phyloP scores from a whole-genome alignment of 148 eudicot species.

The Chenopodium suecicum region DNA sequence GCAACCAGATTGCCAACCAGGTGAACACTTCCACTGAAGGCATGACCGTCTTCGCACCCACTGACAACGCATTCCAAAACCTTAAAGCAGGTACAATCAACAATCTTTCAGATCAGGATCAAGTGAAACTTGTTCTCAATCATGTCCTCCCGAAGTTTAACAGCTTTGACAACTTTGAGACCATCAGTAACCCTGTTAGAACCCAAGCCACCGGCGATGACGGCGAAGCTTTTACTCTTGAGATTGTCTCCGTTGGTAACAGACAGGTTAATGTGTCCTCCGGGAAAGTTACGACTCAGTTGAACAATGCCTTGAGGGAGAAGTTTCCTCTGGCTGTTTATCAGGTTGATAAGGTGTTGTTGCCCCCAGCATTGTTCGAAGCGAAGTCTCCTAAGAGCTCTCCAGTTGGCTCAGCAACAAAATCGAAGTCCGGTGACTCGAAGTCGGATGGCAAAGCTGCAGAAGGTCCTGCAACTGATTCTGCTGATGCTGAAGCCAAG shows the following conservation, averaged over 20 bases:
- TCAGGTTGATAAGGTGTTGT: constrained; percentile 58
- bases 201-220: constrained; percentile 68
- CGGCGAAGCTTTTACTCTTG: constrained; percentile 42
- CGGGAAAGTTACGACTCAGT: constrained; percentile 34
- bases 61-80: constrained; percentile 71
- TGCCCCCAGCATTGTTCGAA: constrained; percentile 45
- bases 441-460: constrained; percentile 10
- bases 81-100: constrained; percentile 64
- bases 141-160: constrained; percentile 63
- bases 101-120: constrained; percentile 50
- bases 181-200: constrained; percentile 65
- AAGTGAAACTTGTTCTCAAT: constrained; percentile 58
- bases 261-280: constrained; percentile 63
- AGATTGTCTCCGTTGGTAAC: constrained; percentile 35
- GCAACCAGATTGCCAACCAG: constrained; percentile 53
- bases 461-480: constrained; percentile 1
- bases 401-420: constrained; percentile 7
- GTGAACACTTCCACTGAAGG: constrained; percentile 68
- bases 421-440: constrained; percentile 4
- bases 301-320: constrained; percentile 46
- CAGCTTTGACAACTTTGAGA: constrained; percentile 37
- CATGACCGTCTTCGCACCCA: constrained; percentile 76
- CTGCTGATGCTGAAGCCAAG: constrained; percentile 24
- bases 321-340: constrained; percentile 54
- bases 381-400: constrained; percentile 37